Conservation (phyloP, 2,329 filamentous ascomycete species). For the Blastomyces silverae region DNA sequence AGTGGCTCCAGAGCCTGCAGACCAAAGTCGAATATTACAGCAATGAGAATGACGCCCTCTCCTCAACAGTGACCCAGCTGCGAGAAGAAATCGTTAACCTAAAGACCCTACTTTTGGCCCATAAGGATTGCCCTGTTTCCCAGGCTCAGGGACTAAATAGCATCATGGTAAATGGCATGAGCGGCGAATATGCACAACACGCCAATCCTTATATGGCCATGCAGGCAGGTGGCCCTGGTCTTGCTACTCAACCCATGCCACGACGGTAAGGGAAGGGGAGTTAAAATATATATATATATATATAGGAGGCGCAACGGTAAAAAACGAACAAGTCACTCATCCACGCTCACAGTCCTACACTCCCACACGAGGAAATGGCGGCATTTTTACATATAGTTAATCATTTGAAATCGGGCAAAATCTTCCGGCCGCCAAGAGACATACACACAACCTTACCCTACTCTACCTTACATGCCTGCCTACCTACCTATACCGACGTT, state of each 20-base stretch:
- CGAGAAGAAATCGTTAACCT: constrained; percentile 91
- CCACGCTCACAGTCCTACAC: neutral
- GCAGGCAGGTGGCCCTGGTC: constrained; percentile 32
- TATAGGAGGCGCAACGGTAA: neutral
- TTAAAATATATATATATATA: neutral
- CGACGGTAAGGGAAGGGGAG: constrained; percentile 24
- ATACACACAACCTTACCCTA: neutral
- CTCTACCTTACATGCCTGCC: neutral
- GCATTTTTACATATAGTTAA: constrained; percentile 5
- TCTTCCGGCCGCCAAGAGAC: neutral
- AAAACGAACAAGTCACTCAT: neutral
- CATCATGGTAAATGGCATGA: constrained; percentile 31
- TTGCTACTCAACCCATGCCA: constrained; percentile 33
- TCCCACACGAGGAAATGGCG: neutral
- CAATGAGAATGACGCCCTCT: constrained; percentile 82
- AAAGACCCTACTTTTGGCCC: constrained; percentile 83
- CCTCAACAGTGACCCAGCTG: constrained; percentile 72
- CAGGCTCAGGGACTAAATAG: constrained; percentile 67
- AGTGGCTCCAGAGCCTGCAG: constrained; percentile 94
- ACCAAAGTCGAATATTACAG: constrained; percentile 90
- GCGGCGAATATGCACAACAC: constrained; percentile 35
- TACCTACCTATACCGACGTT: neutral
- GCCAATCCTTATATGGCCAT: constrained; percentile 42
- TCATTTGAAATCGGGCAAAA: neutral
- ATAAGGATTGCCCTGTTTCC: constrained; percentile 93